phyloP scores from a whole-genome alignment of 1,284 basidiomycete genomes.

The Austroboletus novae-zelandiae region DNA sequence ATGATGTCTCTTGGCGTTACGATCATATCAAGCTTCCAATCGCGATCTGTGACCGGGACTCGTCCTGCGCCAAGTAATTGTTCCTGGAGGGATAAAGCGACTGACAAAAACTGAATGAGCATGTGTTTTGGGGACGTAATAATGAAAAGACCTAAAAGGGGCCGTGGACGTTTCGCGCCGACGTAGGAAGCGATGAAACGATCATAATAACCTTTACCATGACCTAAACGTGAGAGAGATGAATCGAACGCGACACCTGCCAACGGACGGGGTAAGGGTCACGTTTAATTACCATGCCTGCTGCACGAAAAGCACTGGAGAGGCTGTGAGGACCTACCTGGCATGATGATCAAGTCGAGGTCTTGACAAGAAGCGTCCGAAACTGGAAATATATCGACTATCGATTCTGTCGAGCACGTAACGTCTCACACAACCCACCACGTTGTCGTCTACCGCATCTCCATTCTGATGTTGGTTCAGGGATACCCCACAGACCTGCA shows the following conservation, averaged over 20 bases:
- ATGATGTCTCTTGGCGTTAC: conserved; percentile 51
- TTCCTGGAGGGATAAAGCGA: conserved; percentile 63
- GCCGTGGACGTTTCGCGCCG: conserved; percentile 38
- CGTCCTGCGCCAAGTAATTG: conserved; percentile 55
- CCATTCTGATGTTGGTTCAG: conserved; percentile 56
- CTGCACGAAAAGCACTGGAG: conserved; percentile 8
- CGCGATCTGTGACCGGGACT: conserved; percentile 58
- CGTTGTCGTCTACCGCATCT: conserved; percentile 43
- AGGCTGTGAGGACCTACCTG: conserved; percentile 44
- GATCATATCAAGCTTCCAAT: conserved; percentile 69
- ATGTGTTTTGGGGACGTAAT: conserved; percentile 7
- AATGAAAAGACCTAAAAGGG: conserved; percentile 49
- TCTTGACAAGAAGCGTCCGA: conserved; percentile 39
- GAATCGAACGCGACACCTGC: conserved; percentile 75
- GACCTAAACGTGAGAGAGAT: conserved; percentile 67
- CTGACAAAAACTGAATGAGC: conserved; percentile 35
- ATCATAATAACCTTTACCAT: conserved; percentile 82
- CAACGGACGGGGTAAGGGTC: conserved; percentile 7
- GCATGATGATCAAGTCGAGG: conserved; percentile 67
- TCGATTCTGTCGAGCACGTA: not conserved
- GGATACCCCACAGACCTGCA: conserved; percentile 69
- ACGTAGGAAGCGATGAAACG: conserved; percentile 61
- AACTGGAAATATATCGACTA: conserved; percentile 34
- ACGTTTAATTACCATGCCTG: conserved; percentile 6
- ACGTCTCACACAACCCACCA: conserved; percentile 39